Percentiles rank a stretch among this genome's conserved stretches.
Evolutionary conservation across 768 basidiomycete genomes (phyloP).

Genomic region (Mycena sanguinolenta): DNA sequence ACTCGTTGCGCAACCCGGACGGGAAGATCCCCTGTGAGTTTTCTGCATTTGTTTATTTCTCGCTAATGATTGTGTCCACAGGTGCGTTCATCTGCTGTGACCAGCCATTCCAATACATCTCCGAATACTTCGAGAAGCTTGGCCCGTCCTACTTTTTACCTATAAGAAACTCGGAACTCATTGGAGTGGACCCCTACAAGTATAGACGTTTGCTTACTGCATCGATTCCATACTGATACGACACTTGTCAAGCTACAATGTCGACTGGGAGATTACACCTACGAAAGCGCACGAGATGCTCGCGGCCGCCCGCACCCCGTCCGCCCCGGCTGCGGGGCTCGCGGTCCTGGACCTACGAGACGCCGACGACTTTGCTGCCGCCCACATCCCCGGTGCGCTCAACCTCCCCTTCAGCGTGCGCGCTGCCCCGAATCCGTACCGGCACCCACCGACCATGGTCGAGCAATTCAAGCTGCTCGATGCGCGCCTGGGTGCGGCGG

Average conservation of each 20-base stretch:
- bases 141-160: constrained; percentile 39
- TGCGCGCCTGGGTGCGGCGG: constrained; percentile 29
- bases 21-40: constrained; percentile 39
- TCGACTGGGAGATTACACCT: constrained; percentile 42
- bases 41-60: no score
- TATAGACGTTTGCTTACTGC: constrained; percentile 12
- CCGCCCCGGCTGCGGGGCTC: neutral
- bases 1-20: constrained; percentile 32
- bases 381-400: constrained; percentile 37
- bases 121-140: constrained; percentile 40
- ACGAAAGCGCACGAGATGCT: constrained; percentile 33
- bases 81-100: constrained; percentile 44
- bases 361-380: constrained; percentile 30
- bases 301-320: constrained; percentile 9
- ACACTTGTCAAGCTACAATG: constrained; percentile 33
- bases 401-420: constrained; percentile 36
- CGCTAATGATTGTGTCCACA: constrained; percentile 1
- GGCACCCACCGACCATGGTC: constrained; percentile 41
- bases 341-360: constrained; percentile 40
- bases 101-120: constrained; percentile 44
- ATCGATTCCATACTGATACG: no score
- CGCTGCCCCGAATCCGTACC: constrained; percentile 39
- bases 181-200: constrained; percentile 41
- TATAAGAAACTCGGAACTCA: constrained; percentile 39
- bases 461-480: constrained; percentile 37